These are phyloP conservation scores for Podospora conica DNA, from an alignment of 495 filamentous ascomycete genomes.

Conservation along the genomic window DNA sequence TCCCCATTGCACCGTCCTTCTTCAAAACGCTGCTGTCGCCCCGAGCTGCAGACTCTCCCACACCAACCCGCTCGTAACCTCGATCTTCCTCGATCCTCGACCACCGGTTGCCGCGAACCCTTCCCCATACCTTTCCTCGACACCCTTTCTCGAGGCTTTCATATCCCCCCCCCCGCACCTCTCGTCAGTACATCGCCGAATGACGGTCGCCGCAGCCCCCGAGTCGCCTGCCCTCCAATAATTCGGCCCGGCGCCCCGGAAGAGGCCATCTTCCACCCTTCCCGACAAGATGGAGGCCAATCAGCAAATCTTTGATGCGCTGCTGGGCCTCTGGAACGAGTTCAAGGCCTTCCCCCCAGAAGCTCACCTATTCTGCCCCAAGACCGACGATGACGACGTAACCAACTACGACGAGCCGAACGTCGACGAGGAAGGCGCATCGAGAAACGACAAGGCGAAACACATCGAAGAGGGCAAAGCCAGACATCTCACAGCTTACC, in stretches of 20 bases:
- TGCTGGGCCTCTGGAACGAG: slow-evolving; percentile 25
- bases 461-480: slow-evolving; percentile 42
- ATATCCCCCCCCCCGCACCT: neutral
- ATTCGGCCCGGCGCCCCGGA: neutral
- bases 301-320: slow-evolving; percentile 14
- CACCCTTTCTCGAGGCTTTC: neutral
- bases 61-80: neutral
- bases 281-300: slow-evolving; percentile 20
- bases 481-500: slow-evolving; percentile 53
- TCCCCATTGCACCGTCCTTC: neutral
- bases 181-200: neutral
- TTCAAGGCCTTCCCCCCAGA: slow-evolving; percentile 25
- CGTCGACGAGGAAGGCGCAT: slow-evolving; percentile 28
- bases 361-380: slow-evolving; percentile 43
- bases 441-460: slow-evolving; percentile 33
- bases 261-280: neutral
- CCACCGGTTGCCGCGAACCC: neutral
- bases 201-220: neutral
- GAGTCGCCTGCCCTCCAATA: neutral
- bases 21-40: neutral
- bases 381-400: slow-evolving; percentile 35
- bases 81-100: neutral
- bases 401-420: slow-evolving; percentile 50
- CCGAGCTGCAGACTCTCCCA: neutral
- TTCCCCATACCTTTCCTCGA: neutral